phyloP scores from a whole-genome alignment of 1,139 yeast species.

The Pichia sp. region DNA sequence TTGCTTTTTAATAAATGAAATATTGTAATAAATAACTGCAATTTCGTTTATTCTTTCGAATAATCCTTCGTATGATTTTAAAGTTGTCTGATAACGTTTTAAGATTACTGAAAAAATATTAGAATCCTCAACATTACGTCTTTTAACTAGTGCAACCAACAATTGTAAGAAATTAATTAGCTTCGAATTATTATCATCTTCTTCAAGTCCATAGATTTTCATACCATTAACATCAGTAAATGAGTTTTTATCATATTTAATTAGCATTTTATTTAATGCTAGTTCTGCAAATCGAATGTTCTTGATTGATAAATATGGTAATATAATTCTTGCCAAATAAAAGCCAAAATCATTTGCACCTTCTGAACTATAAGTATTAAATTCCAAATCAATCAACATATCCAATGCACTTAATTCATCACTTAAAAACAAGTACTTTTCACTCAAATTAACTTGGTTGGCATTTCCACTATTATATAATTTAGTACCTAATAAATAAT shows the following conservation, averaged over 20 bases:
- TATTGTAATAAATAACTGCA: conserved; percentile 49
- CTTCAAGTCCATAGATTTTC: conserved; percentile 14
- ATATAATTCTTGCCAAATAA: conserved; percentile 24
- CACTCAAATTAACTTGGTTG: conserved; percentile 23
- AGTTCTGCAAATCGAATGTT: conserved; percentile 25
- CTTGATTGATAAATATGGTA: conserved; percentile 26
- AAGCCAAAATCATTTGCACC: conserved; percentile 16
- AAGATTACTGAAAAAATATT: conserved; percentile 25
- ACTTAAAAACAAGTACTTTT: conserved; percentile 23
- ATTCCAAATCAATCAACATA: conserved; percentile 22
- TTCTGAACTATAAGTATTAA: conserved; percentile 20
- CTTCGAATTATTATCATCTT: conserved; percentile 25
- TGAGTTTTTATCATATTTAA: conserved; percentile 11
- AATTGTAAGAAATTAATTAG: conserved; percentile 67
- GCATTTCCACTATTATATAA: conserved; percentile 34
- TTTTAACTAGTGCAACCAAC: conserved; percentile 54
- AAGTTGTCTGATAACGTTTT: conserved; percentile 32
- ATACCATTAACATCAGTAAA: conserved; percentile 14
- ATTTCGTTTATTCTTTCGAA: conserved; percentile 39
- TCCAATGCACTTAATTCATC: conserved; percentile 21
- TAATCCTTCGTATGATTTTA: conserved; percentile 40
- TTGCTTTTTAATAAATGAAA: conserved; percentile 50
- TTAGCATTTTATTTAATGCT: conserved; percentile 17
- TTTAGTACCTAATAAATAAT: conserved; percentile 67
- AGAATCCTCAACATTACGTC: conserved; percentile 34